Base-by-base conservation (phyloP, 2,329 filamentous ascomycete genomes). In the Fusarium redolens region DNA sequence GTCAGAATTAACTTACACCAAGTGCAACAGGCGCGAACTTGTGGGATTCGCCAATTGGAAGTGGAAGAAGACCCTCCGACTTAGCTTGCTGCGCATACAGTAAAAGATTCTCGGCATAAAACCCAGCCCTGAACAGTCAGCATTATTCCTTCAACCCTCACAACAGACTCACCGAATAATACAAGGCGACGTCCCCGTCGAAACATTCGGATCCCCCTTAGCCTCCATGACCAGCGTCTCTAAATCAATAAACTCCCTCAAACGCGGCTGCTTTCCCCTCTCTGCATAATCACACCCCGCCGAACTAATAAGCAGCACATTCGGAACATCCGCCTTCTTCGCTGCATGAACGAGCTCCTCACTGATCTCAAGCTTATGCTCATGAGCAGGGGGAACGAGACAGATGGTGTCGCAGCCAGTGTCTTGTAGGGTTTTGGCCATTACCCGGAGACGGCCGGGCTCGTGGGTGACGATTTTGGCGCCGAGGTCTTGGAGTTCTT, bases 161-260 rank as follows among this genome's bases (percentile, higher is more conserved):
- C 22, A 9, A 9, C 3, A 17, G 11, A 10, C 15, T 31, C 33
- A 58, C 66, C 65, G 58, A 40, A 69, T 64, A 17, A 69, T 43
- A 13, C 66, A 68, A 13, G 65, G 45, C 20, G 66, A 69, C 3
- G 41, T 48, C 4, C 64, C 64, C 1, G 66, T 55, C 6, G 65
- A 58, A 31, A 51, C 50, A 11, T 31, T 28, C 3, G 57, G 38
- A 11, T 73, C 83, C 0, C 86, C 86, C 69, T 88, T 88, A 12
- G 78, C 61, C 10, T 76, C 75, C 73, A 88, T 69, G 18, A 86
- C 81, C 55, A 82, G 40, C 13, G 71, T 76, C 77, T 88, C 86
- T 9, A 88, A 74, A 54, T 87, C 84, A 50, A 88, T 83, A 70
- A 88, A 88, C 78, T 87, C 84, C 2, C 86, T 79, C 35, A 88